Base-by-base conservation (phyloP, 805 yeast genomes). In the Grigorovia humatica region DNA sequence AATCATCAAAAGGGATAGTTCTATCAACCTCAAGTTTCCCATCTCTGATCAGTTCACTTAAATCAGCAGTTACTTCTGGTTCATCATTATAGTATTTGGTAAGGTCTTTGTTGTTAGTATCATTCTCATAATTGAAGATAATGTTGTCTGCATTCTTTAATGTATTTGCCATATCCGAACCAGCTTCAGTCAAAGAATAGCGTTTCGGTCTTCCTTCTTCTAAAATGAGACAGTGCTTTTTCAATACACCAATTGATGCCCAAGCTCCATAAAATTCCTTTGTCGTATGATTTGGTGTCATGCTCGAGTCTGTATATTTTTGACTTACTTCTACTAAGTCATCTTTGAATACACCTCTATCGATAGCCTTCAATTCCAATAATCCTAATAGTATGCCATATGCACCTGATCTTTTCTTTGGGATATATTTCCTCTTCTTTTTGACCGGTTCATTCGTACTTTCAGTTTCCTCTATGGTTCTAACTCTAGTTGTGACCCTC, bases 321-420 rank as follows among this genome's bases (percentile, higher is more conserved):
- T 78, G 64, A 0, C 86, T 95, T 17, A 64, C 58, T 9, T 72
- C 60, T 1, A 78, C 70, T 6, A 89, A 75, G 42, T 79, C 83
- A 11, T 78, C 79, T 60, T 80, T 84, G 4, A 82, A 74, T 58
- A 86, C 60, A 0, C 96, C 95, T n/a, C 65, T 60, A 19, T 74
- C 65, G 1, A 66, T 59, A 4, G 68, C 64, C 59, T 82, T 88
- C 29, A 61, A 51, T 46, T 78, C 71, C 48, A 73, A 68, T 2
- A 89, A 67, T 0, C 82, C 82, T 18, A 88, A 54, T 18, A 89
- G 59, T 9, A 89, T 84, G 0, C 93, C 96, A 69, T 86, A 90
- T 0, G 86, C 95, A 1, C 96, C 96, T 0, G 93, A 80, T 40
- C 90, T 69, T 54, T 80, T 79, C 47, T 73, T 74, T 0, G 97